A percentile compares a stretch with the other conserved stretches of the same genome.
Evolutionary conservation across 1,284 basidiomycete genomes (phyloP).

Genomic region (Agroathelia rolfsii): DNA sequence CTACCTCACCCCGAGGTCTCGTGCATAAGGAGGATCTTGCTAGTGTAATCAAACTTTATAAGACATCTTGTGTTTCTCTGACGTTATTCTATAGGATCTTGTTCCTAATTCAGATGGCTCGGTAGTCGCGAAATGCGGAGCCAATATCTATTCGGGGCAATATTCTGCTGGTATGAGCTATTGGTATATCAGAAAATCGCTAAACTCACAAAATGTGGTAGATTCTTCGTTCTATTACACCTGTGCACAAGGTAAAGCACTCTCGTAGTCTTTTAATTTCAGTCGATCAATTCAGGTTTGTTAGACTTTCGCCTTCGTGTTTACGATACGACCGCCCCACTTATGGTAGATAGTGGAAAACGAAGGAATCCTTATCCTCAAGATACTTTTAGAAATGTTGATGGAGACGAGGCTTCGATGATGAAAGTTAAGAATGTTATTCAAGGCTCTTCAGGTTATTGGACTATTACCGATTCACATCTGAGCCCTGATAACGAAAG

Average conservation of each 20-base stretch:
- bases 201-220: too few species aligned
- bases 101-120: constrained; percentile 85
- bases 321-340: constrained; percentile 68
- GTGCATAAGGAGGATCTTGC: constrained; percentile 43
- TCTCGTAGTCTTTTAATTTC: neutral
- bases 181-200: too few species aligned
- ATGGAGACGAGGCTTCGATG: constrained; percentile 45
- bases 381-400: constrained; percentile 13
- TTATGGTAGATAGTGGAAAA: constrained; percentile 14
- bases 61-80: constrained; percentile 2
- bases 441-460: constrained; percentile 63
- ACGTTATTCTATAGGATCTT: constrained; percentile 38
- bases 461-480: constrained; percentile 95
- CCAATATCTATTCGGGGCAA: constrained; percentile 89
- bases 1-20: constrained; percentile 25
- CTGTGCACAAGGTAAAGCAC: constrained; percentile 57
- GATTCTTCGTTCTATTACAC: constrained; percentile 80
- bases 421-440: constrained; percentile 76
- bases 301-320: constrained; percentile 81
- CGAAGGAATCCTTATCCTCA: constrained; percentile 12
- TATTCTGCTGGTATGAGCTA: constrained; percentile 72
- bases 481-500: constrained; percentile 86
- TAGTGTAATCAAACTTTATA: constrained; percentile 27
- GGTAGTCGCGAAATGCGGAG: constrained; percentile 72
- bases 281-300: constrained; percentile 14